Conservation (phyloP, 805 yeast species). For the Candida schatavii region DNA sequence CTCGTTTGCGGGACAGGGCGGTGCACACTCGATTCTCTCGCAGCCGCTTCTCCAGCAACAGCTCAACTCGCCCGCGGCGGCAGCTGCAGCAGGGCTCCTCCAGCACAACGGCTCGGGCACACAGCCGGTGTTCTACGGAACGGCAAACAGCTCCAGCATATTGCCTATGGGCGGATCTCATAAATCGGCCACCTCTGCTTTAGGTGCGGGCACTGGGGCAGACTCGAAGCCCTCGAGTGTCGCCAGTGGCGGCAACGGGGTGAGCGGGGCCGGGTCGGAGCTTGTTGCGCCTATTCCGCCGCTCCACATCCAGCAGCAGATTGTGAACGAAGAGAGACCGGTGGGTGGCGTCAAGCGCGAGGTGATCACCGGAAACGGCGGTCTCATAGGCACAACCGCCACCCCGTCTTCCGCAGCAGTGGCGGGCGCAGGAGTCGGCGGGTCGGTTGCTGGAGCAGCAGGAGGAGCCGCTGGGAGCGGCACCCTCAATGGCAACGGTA, state of each 20-base stretch:
- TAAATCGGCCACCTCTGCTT: slow-evolving; percentile 13
- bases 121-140: slow-evolving; percentile 7
- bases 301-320: slow-evolving; percentile 41
- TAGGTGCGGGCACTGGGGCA: neutral
- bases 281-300: slow-evolving; percentile 40
- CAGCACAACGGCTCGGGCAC: slow-evolving; percentile 15
- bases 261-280: neutral
- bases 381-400: neutral
- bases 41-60: slow-evolving; percentile 13
- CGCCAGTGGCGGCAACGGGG: neutral
- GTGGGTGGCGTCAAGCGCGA: neutral
- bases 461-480: neutral
- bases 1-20: no score
- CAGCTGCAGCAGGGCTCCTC: slow-evolving; percentile 16
- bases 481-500: neutral
- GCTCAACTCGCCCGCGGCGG: slow-evolving; percentile 13
- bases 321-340: slow-evolving; percentile 16
- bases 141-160: slow-evolving; percentile 7
- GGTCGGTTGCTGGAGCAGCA: neutral
- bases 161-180: neutral
- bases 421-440: no score
- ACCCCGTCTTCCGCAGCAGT: no score
- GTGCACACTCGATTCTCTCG: slow-evolving; percentile 9
- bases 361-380: neutral
- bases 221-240: neutral